Base-by-base conservation (phyloP, 345 rosid genomes). In the Hibiscus mutabilis region DNA sequence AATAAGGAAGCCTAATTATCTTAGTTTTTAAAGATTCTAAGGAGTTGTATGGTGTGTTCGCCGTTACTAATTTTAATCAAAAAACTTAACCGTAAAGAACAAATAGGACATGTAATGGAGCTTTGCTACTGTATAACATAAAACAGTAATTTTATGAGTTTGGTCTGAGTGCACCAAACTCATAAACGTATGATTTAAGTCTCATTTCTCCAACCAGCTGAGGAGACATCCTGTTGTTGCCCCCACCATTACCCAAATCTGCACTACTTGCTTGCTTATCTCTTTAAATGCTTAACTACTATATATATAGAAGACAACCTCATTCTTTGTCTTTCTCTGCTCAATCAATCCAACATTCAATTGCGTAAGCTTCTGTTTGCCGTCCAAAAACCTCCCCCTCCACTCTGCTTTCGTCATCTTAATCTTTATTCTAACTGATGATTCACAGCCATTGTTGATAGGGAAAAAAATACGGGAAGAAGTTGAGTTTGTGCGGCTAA, bases 291-390 rank as follows among this genome's bases (percentile, higher is more conserved):
- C 25, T 55, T 19, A n/a, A 16, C 19, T n/a, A n/a, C 22, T 18
- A 18, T 18, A 52, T 6, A 51, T 52, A n/a, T 52, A 52, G 12
- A 53, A 53, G 58, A 53, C 58, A 53, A 19, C 3, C 8, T 53
- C 22, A 18, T 8, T 11, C 14, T 56, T 10, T 56, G 29, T 56
- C 60, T 56, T 56, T 56, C 14, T 56, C 21, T 22, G 29, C 60
- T 56, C 59, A 19, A 55, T 55, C 58, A 53, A 19, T 18, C 24
- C 27, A 55, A 19, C 13, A 53, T 19, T 18, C 25, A 55, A 25
- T 56, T 21, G 60, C 60, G 60, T 56, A 56, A 56, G 60, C 60
- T 56, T 56, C 60, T 53, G 60, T 56, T 22, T 22, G 27, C 60
- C 60, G 29, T 21, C 59, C 60, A 21, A 19, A 21, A 19, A n/a